Percentiles rank a stretch among this genome's conserved stretches.
These are phyloP conservation scores for Spergularia marina DNA, from an alignment of 148 eudicot genomes.

Conservation along the genomic window DNA sequence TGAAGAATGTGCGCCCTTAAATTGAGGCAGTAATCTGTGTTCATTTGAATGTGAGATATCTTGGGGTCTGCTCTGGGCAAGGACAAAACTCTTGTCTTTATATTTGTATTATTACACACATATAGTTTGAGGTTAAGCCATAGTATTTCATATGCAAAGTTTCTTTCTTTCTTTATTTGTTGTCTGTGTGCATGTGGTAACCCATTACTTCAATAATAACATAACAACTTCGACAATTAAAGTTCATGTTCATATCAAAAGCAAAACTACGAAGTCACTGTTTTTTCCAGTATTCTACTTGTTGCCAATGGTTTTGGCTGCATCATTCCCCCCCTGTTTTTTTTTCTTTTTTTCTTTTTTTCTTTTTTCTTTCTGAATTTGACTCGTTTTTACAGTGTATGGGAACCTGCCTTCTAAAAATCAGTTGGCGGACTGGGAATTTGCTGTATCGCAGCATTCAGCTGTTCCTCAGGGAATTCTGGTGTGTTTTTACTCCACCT, in stretches of 20 bases:
- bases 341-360: background rate
- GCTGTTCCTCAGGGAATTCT: slow-evolving; percentile 95
- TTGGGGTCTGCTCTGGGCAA: background rate
- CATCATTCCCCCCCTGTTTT: background rate
- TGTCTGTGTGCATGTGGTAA: no score
- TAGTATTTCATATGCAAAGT: background rate
- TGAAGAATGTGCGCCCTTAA: no score
- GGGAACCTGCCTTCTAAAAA: slow-evolving; percentile 83
- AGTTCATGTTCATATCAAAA: background rate
- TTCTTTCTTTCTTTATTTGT: background rate
- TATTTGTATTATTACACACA: background rate
- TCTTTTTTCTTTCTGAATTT: background rate
- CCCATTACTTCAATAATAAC: no score
- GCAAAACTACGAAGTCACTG: background rate
- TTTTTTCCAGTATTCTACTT: background rate
- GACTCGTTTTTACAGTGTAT: slow-evolving; percentile 55
- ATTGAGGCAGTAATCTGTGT: background rate
- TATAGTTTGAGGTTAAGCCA: background rate
- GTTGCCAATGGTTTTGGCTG: background rate
- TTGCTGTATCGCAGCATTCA: slow-evolving; percentile 90
- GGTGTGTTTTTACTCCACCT: slow-evolving; percentile 38
- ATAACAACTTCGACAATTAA: background rate
- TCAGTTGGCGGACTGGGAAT: slow-evolving; percentile 95
- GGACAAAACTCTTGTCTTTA: background rate
- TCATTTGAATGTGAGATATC: background rate